Base-by-base conservation (phyloP, 331 rosid species). In the Malus hybrid region DNA sequence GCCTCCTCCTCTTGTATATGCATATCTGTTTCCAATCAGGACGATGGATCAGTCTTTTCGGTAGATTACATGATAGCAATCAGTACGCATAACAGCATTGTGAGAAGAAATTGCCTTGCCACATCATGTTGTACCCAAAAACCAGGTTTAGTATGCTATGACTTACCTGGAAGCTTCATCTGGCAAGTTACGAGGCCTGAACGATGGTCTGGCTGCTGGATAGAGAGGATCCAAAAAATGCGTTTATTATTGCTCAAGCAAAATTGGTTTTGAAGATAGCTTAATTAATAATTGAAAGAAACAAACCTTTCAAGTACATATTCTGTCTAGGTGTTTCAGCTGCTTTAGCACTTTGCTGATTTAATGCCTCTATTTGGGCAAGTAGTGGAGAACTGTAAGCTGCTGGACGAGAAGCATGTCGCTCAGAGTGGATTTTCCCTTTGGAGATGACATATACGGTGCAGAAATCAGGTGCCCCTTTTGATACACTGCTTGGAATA, bases 391-490 rank as follows among this genome's bases (percentile, higher is more conserved):
- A 94, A 73, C 79, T 3, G 76, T 83, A 86, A 5, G 96, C 85
- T 6, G 93, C 85, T 14, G 89, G 75, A 61, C 97, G 89, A 72
- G 91, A 63, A 71, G 97, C 91, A 57, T 69, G 82, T 71, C 87
- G 80, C 61, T 77, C 82, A 1, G 99, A 85, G 2, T 96, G 85
- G 34, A 86, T 55, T 83, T 90, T 94, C 65, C 96, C 97, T 81
- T 92, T 94, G 14, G 99, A 85, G 64, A 90, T 80, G 46, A 89
- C 89, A 77, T 83, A 87, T 12, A 92, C 91, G 0, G 82, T 90
- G 84, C 99, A 92, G 82, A 92, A 94, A 77, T 94, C 97, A 0
- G 99, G 97, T 42, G 82, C 87, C 59, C 79, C 95, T 81, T 90
- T 94, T 24, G 90, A 79, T 67, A 92, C 88, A 65, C 69, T 80